Conservation (phyloP, 2,329 filamentous ascomycete genomes). For the Aspergillus quadricinctus region DNA sequence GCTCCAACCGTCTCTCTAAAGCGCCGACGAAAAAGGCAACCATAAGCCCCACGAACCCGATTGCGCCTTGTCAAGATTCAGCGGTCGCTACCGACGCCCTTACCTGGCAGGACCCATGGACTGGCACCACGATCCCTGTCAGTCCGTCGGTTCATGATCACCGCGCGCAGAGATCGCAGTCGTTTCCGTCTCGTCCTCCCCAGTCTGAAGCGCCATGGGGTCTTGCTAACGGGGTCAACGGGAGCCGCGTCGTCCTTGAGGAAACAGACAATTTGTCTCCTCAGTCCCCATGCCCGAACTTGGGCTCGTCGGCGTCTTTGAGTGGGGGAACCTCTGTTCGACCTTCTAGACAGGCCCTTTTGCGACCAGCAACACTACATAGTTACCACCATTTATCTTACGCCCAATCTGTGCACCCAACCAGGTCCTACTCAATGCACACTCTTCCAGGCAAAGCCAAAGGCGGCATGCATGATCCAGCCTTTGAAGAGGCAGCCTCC, state of each 20-base stretch:
- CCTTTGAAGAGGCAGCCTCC: conserved; percentile 24
- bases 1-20: conserved; percentile 35
- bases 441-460: conserved; percentile 21
- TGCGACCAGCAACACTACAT: conserved; percentile 17
- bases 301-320: conserved; percentile 9
- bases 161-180: conserved; percentile 15
- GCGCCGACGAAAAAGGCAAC: conserved; percentile 26
- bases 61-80: conserved; percentile 10
- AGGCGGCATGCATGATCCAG: conserved; percentile 21
- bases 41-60: conserved; percentile 8
- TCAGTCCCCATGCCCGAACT: conserved; percentile 5
- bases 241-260: conserved; percentile 4
- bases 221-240: neutral
- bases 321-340: conserved; percentile 16
- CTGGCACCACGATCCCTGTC: conserved; percentile 21
- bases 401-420: conserved; percentile 14
- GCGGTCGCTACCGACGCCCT: conserved; percentile 3
- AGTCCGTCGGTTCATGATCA: conserved; percentile 7
- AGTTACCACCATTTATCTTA: conserved; percentile 12
- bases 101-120: conserved; percentile 35
- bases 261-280: conserved; percentile 6
- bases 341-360: conserved; percentile 15
- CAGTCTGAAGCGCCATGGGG: conserved; percentile 10
- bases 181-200: conserved; percentile 18
- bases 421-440: conserved; percentile 28